Evolutionary conservation across 345 rosid species (phyloP), one percentile per base, ranked within the genome.

Genomic region (Chamaenerion angustifolium): DNA sequence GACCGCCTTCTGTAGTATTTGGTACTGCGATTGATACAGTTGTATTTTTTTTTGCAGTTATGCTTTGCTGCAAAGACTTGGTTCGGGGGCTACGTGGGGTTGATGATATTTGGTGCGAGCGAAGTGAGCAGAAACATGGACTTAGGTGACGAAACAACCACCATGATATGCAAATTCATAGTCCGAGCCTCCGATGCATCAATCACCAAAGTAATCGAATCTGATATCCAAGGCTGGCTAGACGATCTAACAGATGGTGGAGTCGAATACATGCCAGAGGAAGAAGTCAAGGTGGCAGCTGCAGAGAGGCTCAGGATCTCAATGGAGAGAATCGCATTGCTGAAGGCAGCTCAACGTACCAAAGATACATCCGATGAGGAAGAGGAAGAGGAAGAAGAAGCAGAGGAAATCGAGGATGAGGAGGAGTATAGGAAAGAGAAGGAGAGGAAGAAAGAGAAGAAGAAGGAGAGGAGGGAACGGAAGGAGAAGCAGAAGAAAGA

Each of bases 61-160:
- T 90, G 98, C 59, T 83, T 79, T 64, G 93, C 95, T 55, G 98
- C 96, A 52, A 90, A 90, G 68, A 90, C 96, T 43, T 90, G 96
- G 98, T 81, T 77, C 64, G 96, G 96, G 52, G 96, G 96, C 52
- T 86, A 83, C 66, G 52, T 90, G 64, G 95, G 96, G 31, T 60
- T 92, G 93, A 92, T 84, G 96, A 64, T 92, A 31, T 86, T 92
- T 65, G 98, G 98, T 58, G 95, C 98, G 57, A 92, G 95, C 76
- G 98, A 92, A 75, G 93, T 92, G 49, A 92, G 96, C 77, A 78
- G 98, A 69, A 87, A 92, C 57, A 88, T 92, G 59, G 98, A 92
- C 56, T 73, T 92, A 43, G 98, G 96, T 11, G 98, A 92, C 8
- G 98, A 87, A 69, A 84, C 95, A 12, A 92, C 98, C 0, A 87